phyloP scores from a whole-genome alignment of 345 rosid genomes.

The Camelina neglecta region DNA sequence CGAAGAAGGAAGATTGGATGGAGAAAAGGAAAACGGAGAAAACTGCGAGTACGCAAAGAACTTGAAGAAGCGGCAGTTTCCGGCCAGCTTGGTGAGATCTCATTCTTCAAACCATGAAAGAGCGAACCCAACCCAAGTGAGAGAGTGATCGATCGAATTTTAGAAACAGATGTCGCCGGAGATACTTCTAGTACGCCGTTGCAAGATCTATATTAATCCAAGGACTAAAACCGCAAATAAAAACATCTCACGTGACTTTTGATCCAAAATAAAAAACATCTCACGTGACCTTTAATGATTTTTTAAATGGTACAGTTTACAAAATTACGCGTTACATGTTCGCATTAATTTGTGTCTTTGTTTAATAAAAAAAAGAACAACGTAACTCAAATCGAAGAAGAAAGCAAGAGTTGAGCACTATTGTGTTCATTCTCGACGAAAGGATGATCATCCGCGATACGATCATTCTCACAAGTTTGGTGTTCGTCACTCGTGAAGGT shows the following conservation, averaged over 20 bases:
- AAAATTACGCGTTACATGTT: no score
- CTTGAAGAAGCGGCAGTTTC: slow-evolving; percentile 57
- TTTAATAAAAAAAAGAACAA: no score
- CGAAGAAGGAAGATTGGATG: slow-evolving; percentile 70
- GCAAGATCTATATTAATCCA: background rate
- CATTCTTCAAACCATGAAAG: slow-evolving; percentile 52
- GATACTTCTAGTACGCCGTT: slow-evolving; percentile 3
- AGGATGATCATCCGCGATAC: slow-evolving; percentile 48
- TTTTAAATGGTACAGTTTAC: background rate
- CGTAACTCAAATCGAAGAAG: slow-evolving; percentile 33
- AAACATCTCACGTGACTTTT: slow-evolving; percentile 14
- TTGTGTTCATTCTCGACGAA: slow-evolving; percentile 40
- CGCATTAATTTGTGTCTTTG: no score
- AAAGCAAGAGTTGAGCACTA: slow-evolving; percentile 45
- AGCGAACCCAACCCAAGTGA: slow-evolving; percentile 2
- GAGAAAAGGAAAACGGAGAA: slow-evolving; percentile 64
- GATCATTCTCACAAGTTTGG: slow-evolving; percentile 23
- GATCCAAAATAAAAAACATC: no score
- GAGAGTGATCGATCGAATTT: slow-evolving; percentile 1
- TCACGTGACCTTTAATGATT: no score
- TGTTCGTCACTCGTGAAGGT: slow-evolving; percentile 3
- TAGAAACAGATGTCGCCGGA: slow-evolving; percentile 30
- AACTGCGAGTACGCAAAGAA: slow-evolving; percentile 57
- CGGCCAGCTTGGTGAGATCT: slow-evolving; percentile 53
- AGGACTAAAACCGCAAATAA: background rate